These are phyloP conservation scores for Xylariaceae sp. DNA, from an alignment of 2,329 filamentous ascomycete genomes.

Conservation along the genomic window DNA sequence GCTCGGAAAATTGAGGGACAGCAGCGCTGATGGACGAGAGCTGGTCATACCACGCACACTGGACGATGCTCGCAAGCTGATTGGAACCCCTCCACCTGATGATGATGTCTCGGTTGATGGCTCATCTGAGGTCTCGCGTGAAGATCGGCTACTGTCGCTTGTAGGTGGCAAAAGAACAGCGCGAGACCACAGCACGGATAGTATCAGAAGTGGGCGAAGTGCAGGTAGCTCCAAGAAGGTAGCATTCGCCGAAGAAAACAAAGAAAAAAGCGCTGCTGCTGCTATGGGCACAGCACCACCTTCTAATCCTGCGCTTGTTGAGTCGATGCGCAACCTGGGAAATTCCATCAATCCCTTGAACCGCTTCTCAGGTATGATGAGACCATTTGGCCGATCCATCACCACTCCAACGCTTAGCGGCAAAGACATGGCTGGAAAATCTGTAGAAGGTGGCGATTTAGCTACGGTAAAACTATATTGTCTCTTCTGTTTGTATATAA, in stretches of 20 bases:
- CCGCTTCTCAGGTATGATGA: conserved; percentile 69
- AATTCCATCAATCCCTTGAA: conserved; percentile 80
- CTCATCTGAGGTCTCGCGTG: conserved; percentile 40
- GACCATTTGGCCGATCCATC: conserved; percentile 64
- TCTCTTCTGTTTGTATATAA: background rate
- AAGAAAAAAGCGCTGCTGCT: conserved; percentile 31
- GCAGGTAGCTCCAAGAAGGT: conserved; percentile 57
- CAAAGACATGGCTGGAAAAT: conserved; percentile 29
- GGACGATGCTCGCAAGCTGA: conserved; percentile 85
- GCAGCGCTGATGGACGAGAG: conserved; percentile 42
- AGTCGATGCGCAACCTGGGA: conserved; percentile 77
- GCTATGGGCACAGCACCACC: conserved; percentile 23
- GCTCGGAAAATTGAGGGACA: conserved; percentile 81
- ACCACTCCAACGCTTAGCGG: conserved; percentile 36
- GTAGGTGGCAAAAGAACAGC: conserved; percentile 59
- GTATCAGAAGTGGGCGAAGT: conserved; percentile 60
- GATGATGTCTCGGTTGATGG: conserved; percentile 59
- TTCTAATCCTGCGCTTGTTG: conserved; percentile 61
- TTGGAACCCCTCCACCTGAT: conserved; percentile 65
- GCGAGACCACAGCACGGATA: conserved; percentile 76
- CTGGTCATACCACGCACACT: conserved; percentile 78
- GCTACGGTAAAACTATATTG: conserved; percentile 46
- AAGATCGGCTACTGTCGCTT: conserved; percentile 66
- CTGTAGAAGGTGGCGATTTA: conserved; percentile 50
- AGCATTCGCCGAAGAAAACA: conserved; percentile 35